phyloP scores from a whole-genome alignment of 768 basidiomycete genomes.

The Boletus rubropictus region DNA sequence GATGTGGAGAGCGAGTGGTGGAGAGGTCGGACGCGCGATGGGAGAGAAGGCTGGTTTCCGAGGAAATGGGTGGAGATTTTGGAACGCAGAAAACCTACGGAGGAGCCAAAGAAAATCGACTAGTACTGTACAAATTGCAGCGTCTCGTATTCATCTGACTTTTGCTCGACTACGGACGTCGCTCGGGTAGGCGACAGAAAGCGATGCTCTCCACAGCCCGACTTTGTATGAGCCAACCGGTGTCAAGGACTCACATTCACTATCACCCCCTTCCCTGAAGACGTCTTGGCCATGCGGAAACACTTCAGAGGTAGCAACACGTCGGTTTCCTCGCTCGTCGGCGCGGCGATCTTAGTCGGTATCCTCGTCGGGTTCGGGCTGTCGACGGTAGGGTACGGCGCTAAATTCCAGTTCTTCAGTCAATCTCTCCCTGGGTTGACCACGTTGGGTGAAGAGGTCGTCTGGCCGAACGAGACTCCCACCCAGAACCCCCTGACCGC shows the following conservation, averaged over 20 bases:
- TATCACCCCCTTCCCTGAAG: not conserved
- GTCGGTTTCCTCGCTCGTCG: conserved; percentile 11
- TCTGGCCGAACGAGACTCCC: conserved; percentile 9
- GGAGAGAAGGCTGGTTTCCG: conserved; percentile 93
- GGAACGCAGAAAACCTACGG: conserved; percentile 38
- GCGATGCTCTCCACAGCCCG: conserved; percentile 5
- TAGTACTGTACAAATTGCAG: conserved; percentile 13
- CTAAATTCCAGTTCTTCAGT: conserved; percentile 12
- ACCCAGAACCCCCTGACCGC: not conserved
- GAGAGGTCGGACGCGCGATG: conserved; percentile 89
- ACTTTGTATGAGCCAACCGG: not conserved
- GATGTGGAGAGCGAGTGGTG: conserved; percentile 78
- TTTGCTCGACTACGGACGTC: not conserved
- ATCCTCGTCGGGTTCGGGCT: conserved; percentile 26
- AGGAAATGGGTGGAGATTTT: conserved; percentile 79
- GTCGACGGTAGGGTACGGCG: conserved; percentile 12
- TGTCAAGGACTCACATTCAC: not conserved
- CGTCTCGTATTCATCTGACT: not conserved
- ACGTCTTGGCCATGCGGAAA: conserved; percentile 5
- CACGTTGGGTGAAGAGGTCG: conserved; percentile 9
- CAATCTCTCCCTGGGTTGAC: conserved; percentile 12
- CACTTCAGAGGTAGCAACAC: not conserved
- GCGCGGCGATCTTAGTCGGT: conserved; percentile 22
- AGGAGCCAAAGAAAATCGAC: conserved; percentile 38
- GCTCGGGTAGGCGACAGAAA: too few relatives aligned